Conservation (phyloP, 2,329 filamentous ascomycete genomes). For the Pseudopithomyces chartarum region DNA sequence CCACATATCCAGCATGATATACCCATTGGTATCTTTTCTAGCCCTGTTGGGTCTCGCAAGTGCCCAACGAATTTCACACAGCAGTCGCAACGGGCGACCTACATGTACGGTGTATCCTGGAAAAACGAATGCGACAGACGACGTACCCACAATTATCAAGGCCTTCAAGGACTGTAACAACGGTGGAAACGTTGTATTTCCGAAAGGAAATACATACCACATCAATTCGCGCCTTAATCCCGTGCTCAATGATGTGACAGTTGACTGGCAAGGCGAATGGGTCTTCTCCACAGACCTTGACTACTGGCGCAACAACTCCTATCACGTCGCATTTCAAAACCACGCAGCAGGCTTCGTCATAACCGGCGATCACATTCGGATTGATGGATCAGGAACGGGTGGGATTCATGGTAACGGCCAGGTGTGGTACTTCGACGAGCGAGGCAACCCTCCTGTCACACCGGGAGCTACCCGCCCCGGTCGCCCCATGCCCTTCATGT, state of each 20-base stretch:
- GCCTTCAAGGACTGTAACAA: constrained; percentile 49
- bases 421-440: constrained; percentile 58
- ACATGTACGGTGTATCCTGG: constrained; percentile 47
- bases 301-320: constrained; percentile 62
- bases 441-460: constrained; percentile 27
- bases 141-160: constrained; percentile 48
- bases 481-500: constrained; percentile 62
- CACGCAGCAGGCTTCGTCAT: constrained; percentile 60
- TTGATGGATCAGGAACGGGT: constrained; percentile 59
- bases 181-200: constrained; percentile 56
- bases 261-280: constrained; percentile 61
- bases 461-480: constrained; percentile 50
- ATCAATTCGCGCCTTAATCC: constrained; percentile 58
- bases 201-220: constrained; percentile 55
- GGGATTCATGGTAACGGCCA: constrained; percentile 56
- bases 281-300: constrained; percentile 57
- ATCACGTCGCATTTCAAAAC: constrained; percentile 60
- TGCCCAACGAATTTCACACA: constrained; percentile 3
- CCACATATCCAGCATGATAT: neutral
- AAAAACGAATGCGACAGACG: constrained; percentile 44
- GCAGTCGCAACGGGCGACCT: constrained; percentile 14
- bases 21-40: neutral
- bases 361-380: constrained; percentile 55
- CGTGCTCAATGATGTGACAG: constrained; percentile 54
- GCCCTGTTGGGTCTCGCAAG: neutral